Percentiles rank a stretch among this genome's conserved stretches.
These are phyloP conservation scores for Trichosanthes cucumerina DNA, from an alignment of 306 rosid species.

Conservation along the genomic window DNA sequence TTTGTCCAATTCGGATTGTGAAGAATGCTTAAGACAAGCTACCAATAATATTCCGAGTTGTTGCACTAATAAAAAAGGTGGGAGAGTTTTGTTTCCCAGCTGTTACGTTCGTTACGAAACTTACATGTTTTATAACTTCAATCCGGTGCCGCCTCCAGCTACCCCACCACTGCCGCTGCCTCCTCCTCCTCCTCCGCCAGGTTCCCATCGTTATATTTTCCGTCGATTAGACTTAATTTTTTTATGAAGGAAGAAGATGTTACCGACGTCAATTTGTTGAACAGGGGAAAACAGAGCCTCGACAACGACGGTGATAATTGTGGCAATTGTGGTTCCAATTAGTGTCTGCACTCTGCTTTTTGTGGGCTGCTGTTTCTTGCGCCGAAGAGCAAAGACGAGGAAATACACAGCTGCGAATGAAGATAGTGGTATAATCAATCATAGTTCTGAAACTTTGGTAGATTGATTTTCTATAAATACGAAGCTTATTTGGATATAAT, in stretches of 20 bases:
- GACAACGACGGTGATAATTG: background rate
- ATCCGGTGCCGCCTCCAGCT: background rate
- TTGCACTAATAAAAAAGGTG: slow-evolving; percentile 14
- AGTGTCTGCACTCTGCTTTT: background rate
- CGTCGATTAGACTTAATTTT: background rate
- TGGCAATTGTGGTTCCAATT: slow-evolving; percentile 16
- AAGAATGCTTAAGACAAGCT: background rate
- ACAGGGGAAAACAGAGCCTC: slow-evolving; percentile 12
- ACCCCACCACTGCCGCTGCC: background rate
- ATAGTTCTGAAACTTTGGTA: background rate
- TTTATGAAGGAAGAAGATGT: background rate
- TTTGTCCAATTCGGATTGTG: slow-evolving; percentile 9
- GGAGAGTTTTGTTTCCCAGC: slow-evolving; percentile 12
- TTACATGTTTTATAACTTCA: background rate
- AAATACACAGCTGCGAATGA: background rate
- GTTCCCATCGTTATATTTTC: background rate
- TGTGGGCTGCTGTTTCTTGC: slow-evolving; percentile 1
- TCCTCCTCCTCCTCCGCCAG: background rate
- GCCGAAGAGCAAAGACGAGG: slow-evolving; percentile 4
- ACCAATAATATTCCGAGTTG: background rate
- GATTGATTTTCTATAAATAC: background rate
- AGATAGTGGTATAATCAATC: background rate
- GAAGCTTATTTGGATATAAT: background rate
- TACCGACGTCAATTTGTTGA: background rate
- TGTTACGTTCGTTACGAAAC: slow-evolving; percentile 22